Percentiles rank a stretch among this genome's conserved stretches.
Evolutionary conservation across 208 protist genomes (phyloP).

Genomic region (Naegleria fowleri): DNA sequence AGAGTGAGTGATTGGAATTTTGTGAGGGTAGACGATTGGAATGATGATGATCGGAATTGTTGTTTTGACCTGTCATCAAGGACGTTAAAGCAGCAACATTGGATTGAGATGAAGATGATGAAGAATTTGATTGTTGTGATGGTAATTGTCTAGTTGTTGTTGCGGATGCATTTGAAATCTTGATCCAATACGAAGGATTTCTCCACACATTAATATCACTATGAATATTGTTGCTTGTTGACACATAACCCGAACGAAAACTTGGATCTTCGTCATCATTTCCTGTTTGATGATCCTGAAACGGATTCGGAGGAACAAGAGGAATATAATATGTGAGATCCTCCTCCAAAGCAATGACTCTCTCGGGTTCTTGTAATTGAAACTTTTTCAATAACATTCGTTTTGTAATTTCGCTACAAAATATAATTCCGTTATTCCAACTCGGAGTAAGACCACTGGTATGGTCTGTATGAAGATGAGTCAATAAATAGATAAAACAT

Average conservation of each 20-base stretch:
- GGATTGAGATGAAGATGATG: too few species aligned
- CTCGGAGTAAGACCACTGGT: constrained; percentile 25
- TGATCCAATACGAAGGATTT: background rate
- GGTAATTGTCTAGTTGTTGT: too few species aligned
- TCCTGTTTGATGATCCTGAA: background rate
- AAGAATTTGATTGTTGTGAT: too few species aligned
- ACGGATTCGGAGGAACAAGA: background rate
- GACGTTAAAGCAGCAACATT: too few species aligned
- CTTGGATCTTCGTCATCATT: too few species aligned
- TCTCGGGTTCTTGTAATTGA: background rate
- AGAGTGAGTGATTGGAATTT: background rate
- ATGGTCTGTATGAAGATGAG: constrained; percentile 39
- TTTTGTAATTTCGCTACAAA: constrained; percentile 31
- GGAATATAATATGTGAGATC: background rate
- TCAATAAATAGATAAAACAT: constrained; percentile 36
- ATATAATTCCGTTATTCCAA: constrained; percentile 38
- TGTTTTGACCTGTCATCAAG: too few species aligned
- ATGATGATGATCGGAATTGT: too few species aligned
- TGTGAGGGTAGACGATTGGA: too few species aligned
- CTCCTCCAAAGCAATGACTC: background rate
- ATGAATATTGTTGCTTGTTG: background rate
- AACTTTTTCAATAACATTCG: constrained; percentile 33
- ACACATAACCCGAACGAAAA: too few species aligned
- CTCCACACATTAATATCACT: constrained; percentile 14
- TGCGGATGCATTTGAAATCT: background rate